A percentile compares a stretch with the other conserved stretches of the same genome.
phyloP scores from a whole-genome alignment of 2,329 filamentous ascomycete genomes.

The Cladobotryum protrusum region DNA sequence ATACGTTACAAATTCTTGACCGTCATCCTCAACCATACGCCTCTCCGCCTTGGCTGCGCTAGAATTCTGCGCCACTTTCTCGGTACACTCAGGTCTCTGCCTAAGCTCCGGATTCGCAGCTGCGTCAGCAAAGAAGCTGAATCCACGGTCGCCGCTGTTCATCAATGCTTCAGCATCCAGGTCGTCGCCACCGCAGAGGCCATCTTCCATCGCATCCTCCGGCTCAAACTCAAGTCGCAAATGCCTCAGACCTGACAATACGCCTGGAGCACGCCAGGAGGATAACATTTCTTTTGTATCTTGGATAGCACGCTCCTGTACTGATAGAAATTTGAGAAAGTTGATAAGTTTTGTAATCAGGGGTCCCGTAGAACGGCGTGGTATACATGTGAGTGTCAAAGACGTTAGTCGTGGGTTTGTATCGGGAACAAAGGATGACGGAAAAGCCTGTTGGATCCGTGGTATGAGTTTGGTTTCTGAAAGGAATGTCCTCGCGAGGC shows the following conservation, averaged over 20 bases:
- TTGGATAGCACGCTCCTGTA: constrained; percentile 44
- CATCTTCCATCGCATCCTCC: constrained; percentile 36
- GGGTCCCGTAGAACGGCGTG: constrained; percentile 45
- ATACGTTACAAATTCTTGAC: constrained; percentile 18
- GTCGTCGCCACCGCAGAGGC: constrained; percentile 25
- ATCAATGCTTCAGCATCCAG: constrained; percentile 39
- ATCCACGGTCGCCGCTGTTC: constrained; percentile 30
- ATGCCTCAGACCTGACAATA: constrained; percentile 46
- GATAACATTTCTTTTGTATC: constrained; percentile 17
- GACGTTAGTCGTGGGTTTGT: constrained; percentile 50
- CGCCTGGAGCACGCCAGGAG: constrained; percentile 32
- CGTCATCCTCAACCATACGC: not conserved
- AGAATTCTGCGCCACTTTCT: constrained; percentile 6
- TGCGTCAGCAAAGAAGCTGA: constrained; percentile 39
- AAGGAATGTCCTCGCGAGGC: constrained; percentile 31
- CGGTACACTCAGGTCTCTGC: not conserved
- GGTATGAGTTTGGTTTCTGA: constrained; percentile 40
- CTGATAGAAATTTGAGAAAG: constrained; percentile 41
- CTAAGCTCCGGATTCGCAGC: not conserved
- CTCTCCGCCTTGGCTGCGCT: not conserved
- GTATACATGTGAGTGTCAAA: constrained; percentile 49
- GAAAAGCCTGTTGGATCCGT: constrained; percentile 40
- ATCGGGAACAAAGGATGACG: constrained; percentile 45
- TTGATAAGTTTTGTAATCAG: constrained; percentile 40
- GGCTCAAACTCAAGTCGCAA: constrained; percentile 49